phyloP scores from a whole-genome alignment of 2,329 filamentous ascomycete genomes.

The Laburnicola sp. region DNA sequence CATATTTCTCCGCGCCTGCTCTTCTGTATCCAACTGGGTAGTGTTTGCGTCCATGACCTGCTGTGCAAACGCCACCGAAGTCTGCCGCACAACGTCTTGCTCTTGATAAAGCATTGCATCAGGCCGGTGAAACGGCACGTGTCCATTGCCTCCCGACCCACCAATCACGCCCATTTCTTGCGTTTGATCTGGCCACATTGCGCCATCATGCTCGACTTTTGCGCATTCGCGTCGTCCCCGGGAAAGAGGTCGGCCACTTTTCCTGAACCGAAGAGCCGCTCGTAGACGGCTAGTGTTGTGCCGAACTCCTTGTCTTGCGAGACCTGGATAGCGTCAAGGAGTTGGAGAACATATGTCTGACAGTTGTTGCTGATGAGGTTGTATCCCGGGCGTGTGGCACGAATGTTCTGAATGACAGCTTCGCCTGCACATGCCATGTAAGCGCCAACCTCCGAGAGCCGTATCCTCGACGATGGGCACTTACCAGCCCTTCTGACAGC shows the following conservation, averaged over 20 bases:
- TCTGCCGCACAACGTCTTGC: constrained; percentile 32
- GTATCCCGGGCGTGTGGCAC: constrained; percentile 55
- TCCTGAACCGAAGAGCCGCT: constrained; percentile 54
- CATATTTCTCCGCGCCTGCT: constrained; percentile 9
- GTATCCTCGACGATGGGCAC: not conserved
- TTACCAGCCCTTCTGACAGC: constrained; percentile 14
- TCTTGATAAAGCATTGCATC: constrained; percentile 5
- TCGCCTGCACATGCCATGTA: constrained; percentile 47
- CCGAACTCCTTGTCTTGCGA: constrained; percentile 57
- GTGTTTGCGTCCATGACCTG: constrained; percentile 61
- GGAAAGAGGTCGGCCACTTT: constrained; percentile 58
- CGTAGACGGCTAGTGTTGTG: constrained; percentile 58
- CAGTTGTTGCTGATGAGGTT: constrained; percentile 65
- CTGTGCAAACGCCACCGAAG: constrained; percentile 55
- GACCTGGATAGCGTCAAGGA: constrained; percentile 60
- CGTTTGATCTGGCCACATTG: constrained; percentile 5
- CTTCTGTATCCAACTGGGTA: constrained; percentile 50
- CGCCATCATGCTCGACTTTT: constrained; percentile 17
- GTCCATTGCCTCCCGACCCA: constrained; percentile 3
- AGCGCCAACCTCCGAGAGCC: not conserved
- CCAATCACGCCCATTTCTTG: constrained; percentile 18
- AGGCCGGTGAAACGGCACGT: constrained; percentile 8
- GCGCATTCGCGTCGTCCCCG: constrained; percentile 40
- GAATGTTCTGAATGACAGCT: constrained; percentile 57
- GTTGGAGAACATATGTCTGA: constrained; percentile 58